A percentile compares a stretch with the other conserved stretches of the same genome.
Evolutionary conservation across 805 yeast species (phyloP).

Genomic region (Sugiyamaella floridensis): DNA sequence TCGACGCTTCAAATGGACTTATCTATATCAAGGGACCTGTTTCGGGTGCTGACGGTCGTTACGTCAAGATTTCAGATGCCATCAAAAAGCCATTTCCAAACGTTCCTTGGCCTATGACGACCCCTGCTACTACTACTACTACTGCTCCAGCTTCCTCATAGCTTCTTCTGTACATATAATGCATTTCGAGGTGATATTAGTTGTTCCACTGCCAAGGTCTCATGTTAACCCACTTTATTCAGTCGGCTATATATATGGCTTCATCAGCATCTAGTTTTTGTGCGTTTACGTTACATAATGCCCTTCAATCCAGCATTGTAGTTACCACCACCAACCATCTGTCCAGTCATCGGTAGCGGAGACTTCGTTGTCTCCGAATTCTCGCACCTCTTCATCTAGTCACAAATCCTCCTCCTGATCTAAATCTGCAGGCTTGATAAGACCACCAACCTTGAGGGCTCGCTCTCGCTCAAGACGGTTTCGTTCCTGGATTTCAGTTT

Average conservation of each 20-base stretch:
- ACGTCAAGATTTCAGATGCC: slow-evolving; percentile 74
- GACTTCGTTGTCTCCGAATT: neutral
- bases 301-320: too few relatives aligned
- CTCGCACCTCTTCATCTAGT: slow-evolving; percentile 6
- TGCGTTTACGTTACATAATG: too few relatives aligned
- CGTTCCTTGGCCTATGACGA: slow-evolving; percentile 5
- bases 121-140: neutral
- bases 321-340: slow-evolving; percentile 11
- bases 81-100: slow-evolving; percentile 33
- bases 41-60: slow-evolving; percentile 78
- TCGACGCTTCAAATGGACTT: slow-evolving; percentile 74
- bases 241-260: neutral
- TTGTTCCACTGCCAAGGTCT: too few relatives aligned
- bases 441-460: slow-evolving; percentile 85
- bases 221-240: neutral
- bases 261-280: too few relatives aligned
- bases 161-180: neutral
- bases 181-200: neutral
- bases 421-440: slow-evolving; percentile 87
- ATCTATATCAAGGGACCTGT: slow-evolving; percentile 82
- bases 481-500: slow-evolving; percentile 64
- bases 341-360: slow-evolving; percentile 2
- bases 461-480: slow-evolving; percentile 64
- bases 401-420: slow-evolving; percentile 66
- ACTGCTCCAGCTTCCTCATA: neutral